Conservation (phyloP, 116 monocot species). For the Iris pallida region DNA sequence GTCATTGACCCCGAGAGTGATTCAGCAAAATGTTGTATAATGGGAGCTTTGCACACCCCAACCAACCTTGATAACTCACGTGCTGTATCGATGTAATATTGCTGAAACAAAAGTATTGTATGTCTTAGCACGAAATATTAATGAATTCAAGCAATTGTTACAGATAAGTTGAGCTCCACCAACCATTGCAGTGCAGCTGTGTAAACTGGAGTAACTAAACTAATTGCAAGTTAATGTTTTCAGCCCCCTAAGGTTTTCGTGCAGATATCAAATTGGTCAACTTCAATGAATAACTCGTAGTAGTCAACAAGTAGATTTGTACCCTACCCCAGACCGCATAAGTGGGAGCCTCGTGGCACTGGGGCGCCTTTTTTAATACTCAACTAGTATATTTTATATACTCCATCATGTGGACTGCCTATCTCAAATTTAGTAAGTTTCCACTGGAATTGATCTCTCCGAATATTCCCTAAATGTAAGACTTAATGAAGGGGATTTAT, state of each 20-base stretch:
- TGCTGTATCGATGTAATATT: slow-evolving; percentile 74
- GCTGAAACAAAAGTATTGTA: slow-evolving; percentile 17
- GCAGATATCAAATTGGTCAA: not conserved
- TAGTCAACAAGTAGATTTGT: too few species aligned
- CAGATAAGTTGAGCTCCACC: not conserved
- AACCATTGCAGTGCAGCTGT: not conserved
- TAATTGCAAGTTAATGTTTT: not conserved
- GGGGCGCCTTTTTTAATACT: too few species aligned
- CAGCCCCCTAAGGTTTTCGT: not conserved
- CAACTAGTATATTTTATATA: too few species aligned
- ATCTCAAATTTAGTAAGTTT: too few species aligned
- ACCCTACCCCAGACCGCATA: too few species aligned
- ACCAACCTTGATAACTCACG: slow-evolving; percentile 66
- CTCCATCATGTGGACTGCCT: too few species aligned
- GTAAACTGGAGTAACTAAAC: not conserved
- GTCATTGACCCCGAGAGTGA: slow-evolving; percentile 66
- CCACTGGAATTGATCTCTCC: too few species aligned
- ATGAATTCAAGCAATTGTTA: not conserved
- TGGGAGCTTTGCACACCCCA: slow-evolving; percentile 75
- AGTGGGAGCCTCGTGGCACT: too few species aligned
- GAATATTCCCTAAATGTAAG: too few species aligned
- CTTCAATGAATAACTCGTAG: not conserved
- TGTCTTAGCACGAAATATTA: not conserved
- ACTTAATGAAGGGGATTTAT: too few species aligned
- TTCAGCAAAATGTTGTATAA: slow-evolving; percentile 91